Conservation (phyloP, 2,329 filamentous ascomycete species). For the Stachybotrys chartarum region DNA sequence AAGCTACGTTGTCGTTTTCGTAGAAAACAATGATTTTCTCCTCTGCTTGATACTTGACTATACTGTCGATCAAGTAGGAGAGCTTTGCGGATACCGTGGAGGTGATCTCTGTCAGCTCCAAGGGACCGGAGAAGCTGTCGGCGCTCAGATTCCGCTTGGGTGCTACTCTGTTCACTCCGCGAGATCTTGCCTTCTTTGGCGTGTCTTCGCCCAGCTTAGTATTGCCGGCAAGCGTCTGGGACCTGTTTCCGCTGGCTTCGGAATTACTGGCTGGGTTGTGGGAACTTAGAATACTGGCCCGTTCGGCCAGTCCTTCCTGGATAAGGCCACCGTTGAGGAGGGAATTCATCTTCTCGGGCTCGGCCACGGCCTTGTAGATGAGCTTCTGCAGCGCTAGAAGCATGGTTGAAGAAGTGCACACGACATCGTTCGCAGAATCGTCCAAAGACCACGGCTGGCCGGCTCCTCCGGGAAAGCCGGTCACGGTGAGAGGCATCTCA, state of each 20-base stretch:
- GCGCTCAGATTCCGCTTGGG: constrained; percentile 11
- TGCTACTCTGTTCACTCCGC: constrained; percentile 16
- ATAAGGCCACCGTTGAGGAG: constrained; percentile 40
- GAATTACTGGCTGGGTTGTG: constrained; percentile 5
- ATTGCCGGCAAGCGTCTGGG: constrained; percentile 30
- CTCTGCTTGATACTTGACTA: constrained; percentile 56
- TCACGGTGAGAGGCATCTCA: constrained; percentile 69
- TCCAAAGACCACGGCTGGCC: constrained; percentile 63
- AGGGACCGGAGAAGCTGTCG: constrained; percentile 29
- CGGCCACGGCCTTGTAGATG: constrained; percentile 36
- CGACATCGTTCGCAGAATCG: constrained; percentile 36
- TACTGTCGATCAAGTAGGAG: constrained; percentile 72
- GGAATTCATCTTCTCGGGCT: constrained; percentile 35
- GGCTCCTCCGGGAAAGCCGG: constrained; percentile 56
- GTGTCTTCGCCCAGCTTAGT: constrained; percentile 33
- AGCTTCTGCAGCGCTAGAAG: constrained; percentile 45
- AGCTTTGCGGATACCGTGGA: constrained; percentile 83
- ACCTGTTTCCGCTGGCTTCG: constrained; percentile 6
- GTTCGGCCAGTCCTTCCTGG: constrained; percentile 29
- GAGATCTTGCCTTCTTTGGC: constrained; percentile 23
- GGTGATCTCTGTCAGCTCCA: constrained; percentile 56
- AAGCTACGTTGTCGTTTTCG: constrained; percentile 79
- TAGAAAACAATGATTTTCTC: constrained; percentile 95
- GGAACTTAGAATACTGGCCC: constrained; percentile 19
- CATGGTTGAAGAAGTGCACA: constrained; percentile 43